phyloP scores from a whole-genome alignment of 1,139 yeast genomes.

The Blastobotrys buckinghamii region DNA sequence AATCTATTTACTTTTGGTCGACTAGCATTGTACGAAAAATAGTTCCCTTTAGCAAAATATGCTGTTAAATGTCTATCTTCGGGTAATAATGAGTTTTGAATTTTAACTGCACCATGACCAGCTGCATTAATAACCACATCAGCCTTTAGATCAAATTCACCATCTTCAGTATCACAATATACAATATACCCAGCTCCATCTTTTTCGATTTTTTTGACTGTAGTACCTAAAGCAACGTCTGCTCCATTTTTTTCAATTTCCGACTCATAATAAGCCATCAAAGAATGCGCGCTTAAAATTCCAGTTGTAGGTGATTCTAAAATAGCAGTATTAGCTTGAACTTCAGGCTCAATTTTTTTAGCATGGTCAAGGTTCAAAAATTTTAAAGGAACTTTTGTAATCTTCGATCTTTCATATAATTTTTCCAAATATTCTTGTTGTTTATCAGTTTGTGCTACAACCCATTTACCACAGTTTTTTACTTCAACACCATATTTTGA shows the following conservation, averaged over 20 bases:
- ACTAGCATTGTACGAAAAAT: slow-evolving; percentile 51
- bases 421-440: slow-evolving; percentile 56
- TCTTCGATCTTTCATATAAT: slow-evolving; percentile 44
- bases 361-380: slow-evolving; percentile 46
- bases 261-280: slow-evolving; percentile 54
- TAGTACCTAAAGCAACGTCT: slow-evolving; percentile 58
- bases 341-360: slow-evolving; percentile 52
- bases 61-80: slow-evolving; percentile 50
- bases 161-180: slow-evolving; percentile 21
- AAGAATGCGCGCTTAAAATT: slow-evolving; percentile 73
- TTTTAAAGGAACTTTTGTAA: slow-evolving; percentile 49
- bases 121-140: slow-evolving; percentile 68
- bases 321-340: slow-evolving; percentile 55
- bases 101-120: slow-evolving; percentile 64
- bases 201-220: slow-evolving; percentile 43
- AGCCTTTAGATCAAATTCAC: slow-evolving; percentile 42
- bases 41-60: slow-evolving; percentile 79
- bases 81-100: slow-evolving; percentile 68
- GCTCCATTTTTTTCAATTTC: slow-evolving; percentile 52
- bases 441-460: slow-evolving; percentile 69
- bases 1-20: slow-evolving; percentile 39
- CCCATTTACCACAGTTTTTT: slow-evolving; percentile 75
- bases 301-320: slow-evolving; percentile 83
- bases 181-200: slow-evolving; percentile 26
- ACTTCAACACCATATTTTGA: slow-evolving; percentile 50